Evolutionary conservation across 2,329 filamentous ascomycete genomes (phyloP).

Genomic region (Hypoxylon sp.): DNA sequence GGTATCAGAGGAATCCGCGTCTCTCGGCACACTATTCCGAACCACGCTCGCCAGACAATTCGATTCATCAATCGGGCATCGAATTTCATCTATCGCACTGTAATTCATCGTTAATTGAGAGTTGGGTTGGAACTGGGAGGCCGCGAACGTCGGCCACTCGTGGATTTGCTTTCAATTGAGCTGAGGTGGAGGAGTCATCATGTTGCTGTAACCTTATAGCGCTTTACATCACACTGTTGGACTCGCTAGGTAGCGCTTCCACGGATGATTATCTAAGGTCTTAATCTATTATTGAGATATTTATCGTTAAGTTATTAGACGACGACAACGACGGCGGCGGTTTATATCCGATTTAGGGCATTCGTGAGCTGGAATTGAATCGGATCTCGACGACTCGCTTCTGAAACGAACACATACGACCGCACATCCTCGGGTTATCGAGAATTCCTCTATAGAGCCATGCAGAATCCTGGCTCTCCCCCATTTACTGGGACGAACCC

Average conservation of each 20-base stretch:
- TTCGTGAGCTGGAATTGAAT: constrained; percentile 13
- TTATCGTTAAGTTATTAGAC: constrained; percentile 11
- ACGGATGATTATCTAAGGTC: constrained; percentile 8
- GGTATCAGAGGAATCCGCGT: constrained; percentile 16
- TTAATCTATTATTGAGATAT: constrained; percentile 7
- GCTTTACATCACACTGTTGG: constrained; percentile 30
- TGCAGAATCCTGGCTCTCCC: constrained; percentile 47
- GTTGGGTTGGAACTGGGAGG: constrained; percentile 1
- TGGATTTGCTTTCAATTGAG: constrained; percentile 36
- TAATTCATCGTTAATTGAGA: constrained; percentile 18
- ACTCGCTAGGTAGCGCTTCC: constrained; percentile 28
- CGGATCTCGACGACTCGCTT: constrained; percentile 19
- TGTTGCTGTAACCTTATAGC: constrained; percentile 40
- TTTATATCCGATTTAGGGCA: constrained; percentile 2
- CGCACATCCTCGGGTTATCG: constrained; percentile 2
- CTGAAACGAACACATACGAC: constrained; percentile 2
- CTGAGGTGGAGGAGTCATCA: constrained; percentile 30
- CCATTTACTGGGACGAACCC: constrained; percentile 48
- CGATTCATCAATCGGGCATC: constrained; percentile 25
- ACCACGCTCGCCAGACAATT: constrained; percentile 21
- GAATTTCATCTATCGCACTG: constrained; percentile 9
- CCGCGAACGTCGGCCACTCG: constrained; percentile 5
- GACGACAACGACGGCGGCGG: neutral
- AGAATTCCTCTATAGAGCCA: constrained; percentile 32
- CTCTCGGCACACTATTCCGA: constrained; percentile 35